These are phyloP conservation scores for Lipomyces chichibuensis DNA, from an alignment of 805 yeast species.

Conservation along the genomic window DNA sequence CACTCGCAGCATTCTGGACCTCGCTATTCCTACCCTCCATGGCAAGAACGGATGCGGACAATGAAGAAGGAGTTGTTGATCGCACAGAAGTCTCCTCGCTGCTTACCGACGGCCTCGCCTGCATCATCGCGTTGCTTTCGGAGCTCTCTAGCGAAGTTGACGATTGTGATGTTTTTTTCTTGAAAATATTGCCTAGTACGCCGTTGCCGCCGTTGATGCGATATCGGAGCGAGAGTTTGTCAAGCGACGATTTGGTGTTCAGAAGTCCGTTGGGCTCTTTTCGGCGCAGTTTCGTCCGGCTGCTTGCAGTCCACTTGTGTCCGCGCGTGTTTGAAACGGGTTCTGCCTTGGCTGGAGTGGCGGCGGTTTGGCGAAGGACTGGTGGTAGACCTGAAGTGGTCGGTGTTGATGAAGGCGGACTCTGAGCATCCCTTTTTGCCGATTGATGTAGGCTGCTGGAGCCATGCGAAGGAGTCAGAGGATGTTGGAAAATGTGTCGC, in stretches of 20 bases:
- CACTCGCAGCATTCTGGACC: not conserved
- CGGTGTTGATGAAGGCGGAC: not conserved
- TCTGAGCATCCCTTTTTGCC: not conserved
- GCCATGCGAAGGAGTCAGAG: not conserved
- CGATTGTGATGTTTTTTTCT: constrained; percentile 11
- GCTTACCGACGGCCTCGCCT: constrained; percentile 4
- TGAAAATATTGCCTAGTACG: constrained; percentile 16
- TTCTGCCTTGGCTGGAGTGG: not conserved
- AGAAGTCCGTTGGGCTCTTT: constrained; percentile 19
- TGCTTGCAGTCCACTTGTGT: not conserved
- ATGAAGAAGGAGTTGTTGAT: not conserved
- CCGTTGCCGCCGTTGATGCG: constrained; percentile 7
- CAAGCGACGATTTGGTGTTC: constrained; percentile 32
- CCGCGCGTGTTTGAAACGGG: not conserved
- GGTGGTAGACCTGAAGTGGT: not conserved
- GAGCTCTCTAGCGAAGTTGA: not conserved
- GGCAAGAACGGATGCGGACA: not conserved
- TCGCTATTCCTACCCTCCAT: not conserved
- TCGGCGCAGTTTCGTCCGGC: not conserved
- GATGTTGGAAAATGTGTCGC: not conserved
- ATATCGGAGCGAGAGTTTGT: constrained; percentile 22
- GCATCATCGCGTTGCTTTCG: not conserved
- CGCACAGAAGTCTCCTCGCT: constrained; percentile 5
- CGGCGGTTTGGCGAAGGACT: not conserved
- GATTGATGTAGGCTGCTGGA: not conserved